phyloP scores from a whole-genome alignment of 345 rosid genomes.

The Laguncularia racemosa region DNA sequence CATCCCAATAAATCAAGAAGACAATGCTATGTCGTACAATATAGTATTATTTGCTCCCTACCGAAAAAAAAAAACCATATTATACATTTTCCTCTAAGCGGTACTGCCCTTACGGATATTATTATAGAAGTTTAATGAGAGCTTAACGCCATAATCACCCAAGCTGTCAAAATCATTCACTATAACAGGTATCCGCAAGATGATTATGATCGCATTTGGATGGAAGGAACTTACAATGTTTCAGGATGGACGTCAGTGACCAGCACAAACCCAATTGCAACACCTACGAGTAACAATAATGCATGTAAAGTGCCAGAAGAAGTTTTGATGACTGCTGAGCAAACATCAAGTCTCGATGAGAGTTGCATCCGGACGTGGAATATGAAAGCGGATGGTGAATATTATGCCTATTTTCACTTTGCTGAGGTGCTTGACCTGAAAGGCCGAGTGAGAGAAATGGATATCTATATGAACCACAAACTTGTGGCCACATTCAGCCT shows the following conservation, averaged over 20 bases:
- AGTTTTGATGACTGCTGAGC: slow-evolving; percentile 4
- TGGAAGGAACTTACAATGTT: fast-evolving
- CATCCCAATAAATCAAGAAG: too few species aligned
- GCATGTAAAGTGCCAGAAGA: slow-evolving; percentile 2
- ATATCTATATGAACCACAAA: background rate
- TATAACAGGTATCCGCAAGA: too few species aligned
- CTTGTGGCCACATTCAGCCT: background rate
- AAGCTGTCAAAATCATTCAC: background rate
- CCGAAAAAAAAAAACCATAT: too few species aligned
- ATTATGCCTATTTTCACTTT: background rate
- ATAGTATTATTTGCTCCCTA: too few species aligned
- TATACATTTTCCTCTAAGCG: too few species aligned
- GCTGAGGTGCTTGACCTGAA: too few species aligned
- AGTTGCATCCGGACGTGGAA: fast-evolving
- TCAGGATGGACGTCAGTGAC: background rate
- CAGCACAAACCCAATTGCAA: background rate
- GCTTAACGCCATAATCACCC: too few species aligned
- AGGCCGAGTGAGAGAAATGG: too few species aligned
- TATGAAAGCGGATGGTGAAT: background rate
- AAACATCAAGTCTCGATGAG: background rate
- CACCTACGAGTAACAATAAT: background rate
- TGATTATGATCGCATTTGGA: slow-evolving; percentile 2
- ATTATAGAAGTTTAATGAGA: too few species aligned
- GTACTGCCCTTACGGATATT: too few species aligned
- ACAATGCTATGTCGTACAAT: too few species aligned